Evolutionary conservation across 805 yeast species (phyloP), one percentile per base, ranked within the genome.

Genomic region (Yamadazyma philogaea): DNA sequence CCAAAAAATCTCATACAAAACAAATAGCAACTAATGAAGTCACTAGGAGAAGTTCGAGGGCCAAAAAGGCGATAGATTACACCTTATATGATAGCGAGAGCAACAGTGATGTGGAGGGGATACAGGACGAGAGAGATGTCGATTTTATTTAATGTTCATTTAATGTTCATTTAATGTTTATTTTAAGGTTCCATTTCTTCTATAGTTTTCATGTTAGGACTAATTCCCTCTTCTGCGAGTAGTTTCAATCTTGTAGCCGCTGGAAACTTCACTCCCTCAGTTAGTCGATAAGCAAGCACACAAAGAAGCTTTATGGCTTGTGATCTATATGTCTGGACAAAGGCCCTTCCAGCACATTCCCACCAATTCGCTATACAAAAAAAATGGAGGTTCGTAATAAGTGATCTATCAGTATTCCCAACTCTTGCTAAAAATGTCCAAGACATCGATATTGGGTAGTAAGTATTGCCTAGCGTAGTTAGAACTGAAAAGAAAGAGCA

Each of bases 291-390:
- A 7, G 43, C 42, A n/a, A 49, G 34, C 14, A 44, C 34, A 2
- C 24, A 12, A 17, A 49, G 21, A 6, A 49, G 32, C 58, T 93
- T 93, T 4, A 34, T 42, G 3, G 79, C 93, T 64, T 91, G 98
- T 4, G 49, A 61, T 0, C 90, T 89, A 59, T 81, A 91, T 1
- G 71, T 74, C 7, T 56, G 55, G 6, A 72, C 40, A 43, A 91
- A 77, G 32, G 79, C 70, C 7, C 52, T 47, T 0, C 86, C 90
- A 37, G 84, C 72, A 4, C 89, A 79, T 50, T 93, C 98, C 96
- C 97, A 88, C 97, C 97, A 90, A 26, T 84, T 78, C 2, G 87
- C 82, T 3, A 81, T 73, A 1, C 84, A 77, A 0, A 80, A 70
- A 56, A 73, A 90, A 58, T 90, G 96, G 1, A 84, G 75, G 49